These are phyloP conservation scores for Centella asiatica DNA, from an alignment of 129 eudicot species.

Conservation along the genomic window DNA sequence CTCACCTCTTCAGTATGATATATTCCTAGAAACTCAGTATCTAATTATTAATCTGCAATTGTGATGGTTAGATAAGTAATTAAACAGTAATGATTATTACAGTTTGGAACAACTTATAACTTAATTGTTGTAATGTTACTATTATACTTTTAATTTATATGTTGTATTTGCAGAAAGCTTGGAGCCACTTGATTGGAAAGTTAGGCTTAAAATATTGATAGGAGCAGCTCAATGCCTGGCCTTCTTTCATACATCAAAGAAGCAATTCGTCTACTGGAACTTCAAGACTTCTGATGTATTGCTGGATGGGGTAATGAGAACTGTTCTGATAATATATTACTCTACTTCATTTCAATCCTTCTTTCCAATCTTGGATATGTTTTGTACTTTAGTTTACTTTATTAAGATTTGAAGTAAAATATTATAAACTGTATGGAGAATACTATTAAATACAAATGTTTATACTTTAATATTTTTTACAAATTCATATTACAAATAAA, in stretches of 20 bases:
- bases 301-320: slow-evolving; percentile 7
- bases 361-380: too few relatives aligned
- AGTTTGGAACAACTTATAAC: too few relatives aligned
- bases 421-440: not conserved
- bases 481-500: too few relatives aligned
- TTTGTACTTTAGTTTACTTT: too few relatives aligned
- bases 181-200: not conserved
- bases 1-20: slow-evolving; percentile 25
- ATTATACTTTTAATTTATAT: too few relatives aligned
- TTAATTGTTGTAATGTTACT: too few relatives aligned
- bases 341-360: not conserved
- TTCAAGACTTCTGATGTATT: slow-evolving; percentile 4
- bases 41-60: too few relatives aligned
- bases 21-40: not conserved
- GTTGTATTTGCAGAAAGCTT: too few relatives aligned
- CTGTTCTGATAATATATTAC: not conserved
- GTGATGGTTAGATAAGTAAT: too few relatives aligned
- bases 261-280: not conserved
- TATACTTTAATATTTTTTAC: not conserved
- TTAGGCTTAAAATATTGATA: slow-evolving; percentile 2
- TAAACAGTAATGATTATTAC: too few relatives aligned
- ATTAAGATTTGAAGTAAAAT: too few relatives aligned
- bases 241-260: slow-evolving; percentile 10
- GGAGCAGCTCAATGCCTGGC: slow-evolving; percentile 12
- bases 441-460: not conserved